phyloP scores from a whole-genome alignment of 768 basidiomycete species.

The Podaxis sp. region DNA sequence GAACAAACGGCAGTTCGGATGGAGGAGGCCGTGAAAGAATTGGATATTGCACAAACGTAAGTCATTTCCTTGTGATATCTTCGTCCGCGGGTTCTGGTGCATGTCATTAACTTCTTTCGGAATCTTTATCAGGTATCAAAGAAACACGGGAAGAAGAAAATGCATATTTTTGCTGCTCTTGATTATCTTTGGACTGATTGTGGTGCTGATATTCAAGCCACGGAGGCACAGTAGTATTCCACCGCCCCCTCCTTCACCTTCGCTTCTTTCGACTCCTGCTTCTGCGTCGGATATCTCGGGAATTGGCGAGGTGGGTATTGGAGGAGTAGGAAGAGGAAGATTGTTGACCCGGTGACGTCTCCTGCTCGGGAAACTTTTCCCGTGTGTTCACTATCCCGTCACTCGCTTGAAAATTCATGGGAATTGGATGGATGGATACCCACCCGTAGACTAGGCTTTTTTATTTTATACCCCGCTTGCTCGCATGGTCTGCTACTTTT shows the following conservation, averaged over 20 bases:
- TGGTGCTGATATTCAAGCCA: constrained; percentile 93
- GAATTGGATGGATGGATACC: not conserved
- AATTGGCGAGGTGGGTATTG: constrained; percentile 10
- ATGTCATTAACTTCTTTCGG: constrained; percentile 13
- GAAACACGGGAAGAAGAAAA: constrained; percentile 87
- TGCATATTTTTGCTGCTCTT: constrained; percentile 92
- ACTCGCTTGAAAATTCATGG: not conserved
- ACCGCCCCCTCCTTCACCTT: constrained; percentile 24
- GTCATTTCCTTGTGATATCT: constrained; percentile 26
- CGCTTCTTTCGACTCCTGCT: constrained; percentile 14
- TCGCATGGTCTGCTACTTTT: not conserved
- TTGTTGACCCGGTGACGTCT: not conserved
- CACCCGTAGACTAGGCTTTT: constrained; percentile 4
- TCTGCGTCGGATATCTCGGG: constrained; percentile 8
- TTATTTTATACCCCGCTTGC: not conserved
- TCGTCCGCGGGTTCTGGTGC: constrained; percentile 7
- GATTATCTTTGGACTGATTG: constrained; percentile 82
- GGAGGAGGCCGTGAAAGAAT: constrained; percentile 80
- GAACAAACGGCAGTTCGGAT: constrained; percentile 86
- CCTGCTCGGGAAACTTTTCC: not conserved
- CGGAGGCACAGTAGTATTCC: constrained; percentile 45
- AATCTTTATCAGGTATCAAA: constrained; percentile 71
- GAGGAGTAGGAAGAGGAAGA: not conserved
- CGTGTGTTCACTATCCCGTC: not conserved
- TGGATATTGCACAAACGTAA: constrained; percentile 79